Base-by-base conservation (phyloP, 441 rosid species). In the Pelargonium myrrhifolium region DNA sequence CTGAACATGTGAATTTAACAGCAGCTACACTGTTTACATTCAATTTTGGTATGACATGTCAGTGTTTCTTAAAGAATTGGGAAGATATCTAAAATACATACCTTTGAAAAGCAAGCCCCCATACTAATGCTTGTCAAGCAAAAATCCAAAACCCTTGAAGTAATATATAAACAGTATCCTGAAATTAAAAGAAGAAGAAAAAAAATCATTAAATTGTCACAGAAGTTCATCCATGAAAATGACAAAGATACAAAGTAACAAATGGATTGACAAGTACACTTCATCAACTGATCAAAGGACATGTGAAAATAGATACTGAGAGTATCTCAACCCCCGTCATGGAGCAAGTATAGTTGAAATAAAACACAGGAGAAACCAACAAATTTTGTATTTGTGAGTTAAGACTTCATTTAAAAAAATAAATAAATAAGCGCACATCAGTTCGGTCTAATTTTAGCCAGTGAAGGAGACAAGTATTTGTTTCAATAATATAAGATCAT, bases 81-180 rank as follows among this genome's bases (percentile, higher is more conserved):
- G 20, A n/a, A 6, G 18, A n/a, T 1, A 49, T n/a, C 56, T 49
- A 12, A 49, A 1, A n/a, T 49, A 18, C 56, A 49, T 14, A 49
- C 56, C 56, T 49, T 49, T n/a, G 56, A 49, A 49, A n/a, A 49
- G 56, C 56, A 49, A 15, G 6, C 4, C 56, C 56, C 56, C 56
- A 49, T 49, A 14, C 17, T n/a, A 20, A n/a, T 49, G 56, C n/a
- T 49, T 14, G n/a, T 49, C 56, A 49, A 1, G 8, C 56, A 6
- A 20, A n/a, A 49, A 49, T 18, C 17, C 56, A n/a, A 18, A 49
- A 49, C 20, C 20, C 56, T 49, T 49, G 56, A 49, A 49, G 17
- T 49, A 49, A 49, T 49, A 49, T 28, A 49, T 15, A 49, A 49
- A 49, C 15, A n/a, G 56, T 3, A 6, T 49, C 56, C 56, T 49